A percentile compares a stretch with the other conserved stretches of the same genome.
These are phyloP conservation scores for Magnusiomyces tetraspermus DNA, from an alignment of 1,139 yeast genomes.

Conservation along the genomic window DNA sequence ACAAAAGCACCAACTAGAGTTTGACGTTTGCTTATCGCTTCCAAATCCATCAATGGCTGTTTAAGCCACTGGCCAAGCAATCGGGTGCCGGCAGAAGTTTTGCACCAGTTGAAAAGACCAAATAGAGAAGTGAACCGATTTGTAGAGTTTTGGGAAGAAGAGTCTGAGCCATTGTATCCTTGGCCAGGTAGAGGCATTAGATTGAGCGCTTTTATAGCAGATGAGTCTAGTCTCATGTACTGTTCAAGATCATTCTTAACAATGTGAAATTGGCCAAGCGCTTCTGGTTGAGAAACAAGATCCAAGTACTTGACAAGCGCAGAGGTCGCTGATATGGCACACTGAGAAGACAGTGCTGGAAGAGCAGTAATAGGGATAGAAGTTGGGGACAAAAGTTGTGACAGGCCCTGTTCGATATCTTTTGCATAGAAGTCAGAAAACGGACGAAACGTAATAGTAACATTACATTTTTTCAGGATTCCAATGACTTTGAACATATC, in stretches of 20 bases:
- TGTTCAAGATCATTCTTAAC: slow-evolving; percentile 61
- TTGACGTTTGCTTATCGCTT: slow-evolving; percentile 58
- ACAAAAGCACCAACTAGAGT: slow-evolving; percentile 59
- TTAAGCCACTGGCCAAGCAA: slow-evolving; percentile 88
- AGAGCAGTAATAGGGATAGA: slow-evolving; percentile 46
- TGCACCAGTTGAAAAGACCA: slow-evolving; percentile 80
- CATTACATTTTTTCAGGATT: slow-evolving; percentile 62
- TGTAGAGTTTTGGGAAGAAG: slow-evolving; percentile 28
- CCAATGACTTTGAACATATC: slow-evolving; percentile 38
- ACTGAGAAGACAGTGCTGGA: slow-evolving; percentile 42
- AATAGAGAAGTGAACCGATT: slow-evolving; percentile 49
- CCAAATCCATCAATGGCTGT: slow-evolving; percentile 70
- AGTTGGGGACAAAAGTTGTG: slow-evolving; percentile 45
- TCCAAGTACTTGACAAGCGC: slow-evolving; percentile 60
- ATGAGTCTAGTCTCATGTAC: slow-evolving; percentile 81
- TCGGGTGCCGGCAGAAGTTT: slow-evolving; percentile 77
- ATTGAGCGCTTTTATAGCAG: slow-evolving; percentile 82
- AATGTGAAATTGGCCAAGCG: slow-evolving; percentile 43
- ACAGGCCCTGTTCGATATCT: slow-evolving; percentile 67
- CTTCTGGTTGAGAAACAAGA: slow-evolving; percentile 46
- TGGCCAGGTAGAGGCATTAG: slow-evolving; percentile 57
- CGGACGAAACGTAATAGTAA: slow-evolving; percentile 55
- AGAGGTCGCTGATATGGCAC: slow-evolving; percentile 45
- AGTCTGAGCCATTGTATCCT: slow-evolving; percentile 20
- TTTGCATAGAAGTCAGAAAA: slow-evolving; percentile 46